Percentiles rank a stretch among this genome's conserved stretches.
These are phyloP conservation scores for Wickerhamomyces ciferrii DNA, from an alignment of 805 yeast genomes.

Conservation along the genomic window DNA sequence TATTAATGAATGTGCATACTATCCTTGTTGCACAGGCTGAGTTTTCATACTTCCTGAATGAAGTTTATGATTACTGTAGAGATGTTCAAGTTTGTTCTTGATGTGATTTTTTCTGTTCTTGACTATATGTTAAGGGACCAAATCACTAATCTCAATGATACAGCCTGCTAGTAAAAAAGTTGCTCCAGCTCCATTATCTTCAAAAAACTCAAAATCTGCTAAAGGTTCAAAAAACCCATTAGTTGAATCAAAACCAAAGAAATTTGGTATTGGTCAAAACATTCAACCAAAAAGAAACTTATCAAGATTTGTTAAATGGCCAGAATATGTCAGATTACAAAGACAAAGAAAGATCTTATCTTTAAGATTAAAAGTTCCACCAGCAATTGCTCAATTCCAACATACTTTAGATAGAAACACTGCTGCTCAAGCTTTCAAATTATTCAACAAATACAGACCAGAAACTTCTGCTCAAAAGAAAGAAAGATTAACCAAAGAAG, in stretches of 20 bases:
- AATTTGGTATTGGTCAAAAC: constrained; percentile 95
- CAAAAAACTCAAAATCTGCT: constrained; percentile 53
- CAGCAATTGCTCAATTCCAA: constrained; percentile 96
- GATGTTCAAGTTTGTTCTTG: constrained; percentile 13
- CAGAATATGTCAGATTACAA: constrained; percentile 96
- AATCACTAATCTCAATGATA: constrained; percentile 29
- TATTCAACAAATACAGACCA: constrained; percentile 98
- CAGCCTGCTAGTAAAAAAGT: constrained; percentile 71
- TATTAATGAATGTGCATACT: background rate
- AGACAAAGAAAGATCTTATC: constrained; percentile 97
- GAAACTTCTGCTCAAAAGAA: constrained; percentile 97
- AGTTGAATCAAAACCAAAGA: constrained; percentile 84
- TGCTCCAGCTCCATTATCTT: constrained; percentile 97
- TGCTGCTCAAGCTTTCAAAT: constrained; percentile 94
- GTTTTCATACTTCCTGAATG: background rate
- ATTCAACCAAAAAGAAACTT: constrained; percentile 95
- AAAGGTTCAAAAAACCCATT: constrained; percentile 72
- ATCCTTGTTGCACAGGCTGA: constrained; percentile 4
- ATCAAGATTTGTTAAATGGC: constrained; percentile 98
- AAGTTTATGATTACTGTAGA: constrained; percentile 19
- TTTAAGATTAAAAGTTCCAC: constrained; percentile 98
- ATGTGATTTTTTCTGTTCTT: too few relatives aligned
- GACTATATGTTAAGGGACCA: too few relatives aligned
- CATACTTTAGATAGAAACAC: constrained; percentile 97
- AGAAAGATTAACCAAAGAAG: constrained; percentile 98